Evolutionary conservation across 495 filamentous ascomycete species (phyloP), one percentile per base, ranked within the genome.

Genomic region (Xylaria grammica): DNA sequence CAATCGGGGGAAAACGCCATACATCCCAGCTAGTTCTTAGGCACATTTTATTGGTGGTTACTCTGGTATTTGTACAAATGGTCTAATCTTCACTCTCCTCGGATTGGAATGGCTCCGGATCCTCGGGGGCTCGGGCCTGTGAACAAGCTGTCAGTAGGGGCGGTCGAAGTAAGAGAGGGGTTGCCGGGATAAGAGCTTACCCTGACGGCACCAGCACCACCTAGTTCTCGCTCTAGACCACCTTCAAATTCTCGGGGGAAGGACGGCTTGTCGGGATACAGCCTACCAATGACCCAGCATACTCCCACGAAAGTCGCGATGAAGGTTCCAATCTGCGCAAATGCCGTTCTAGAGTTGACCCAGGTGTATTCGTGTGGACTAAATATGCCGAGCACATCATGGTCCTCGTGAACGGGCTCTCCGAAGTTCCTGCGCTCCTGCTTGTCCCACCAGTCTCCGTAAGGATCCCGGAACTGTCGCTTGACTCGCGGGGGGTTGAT

Each of bases 401-500:
- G 89, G 77, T 99, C 96, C 78, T 99, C 96, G 76, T 99, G 94
- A 29, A 96, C 87, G 4, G 93, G 90, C 78, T 99, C 96, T 71
- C 93, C 93, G 69, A 89, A 99, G 82, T 98, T 97, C 62, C 94
- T 88, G 69, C 94, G 90, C 75, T 97, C 94, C 74, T 98, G 94
- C 82, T 92, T 90, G 77, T 98, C 94, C 94, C 94, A 98, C 92
- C 93, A 98, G 74, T 92, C 90, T 69, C 78, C 94, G 73, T 98
- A 86, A 38, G 96, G 96, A 74, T 98, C 96, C 75, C 96, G 91
- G 79, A 90, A 88, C 73, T 90, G 86, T 66, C 94, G 91, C 81
- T 95, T 97, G 71, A 91, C 78, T 38, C 79, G 81, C 11, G 89
- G 89, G 62, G 95, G 95, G 79, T 97, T 96, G 73, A 91, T 81